Evolutionary conservation across 2,329 filamentous ascomycete species (phyloP), one percentile per base, ranked within the genome.

Genomic region (Thielaviopsis punctulata): DNA sequence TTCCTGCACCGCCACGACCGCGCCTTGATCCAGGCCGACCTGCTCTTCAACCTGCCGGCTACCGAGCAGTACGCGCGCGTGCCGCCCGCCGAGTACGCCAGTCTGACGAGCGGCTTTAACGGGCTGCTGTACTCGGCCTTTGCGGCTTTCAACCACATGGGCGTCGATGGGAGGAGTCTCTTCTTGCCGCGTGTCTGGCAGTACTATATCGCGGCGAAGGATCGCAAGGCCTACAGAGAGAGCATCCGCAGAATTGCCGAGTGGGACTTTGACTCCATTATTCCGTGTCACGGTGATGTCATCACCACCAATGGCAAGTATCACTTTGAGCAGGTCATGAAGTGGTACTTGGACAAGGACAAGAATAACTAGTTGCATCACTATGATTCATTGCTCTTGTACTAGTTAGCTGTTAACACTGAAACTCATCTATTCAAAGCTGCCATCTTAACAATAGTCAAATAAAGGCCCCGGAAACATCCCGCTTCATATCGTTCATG

Each of bases 201-300:
- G 49, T 96, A 90, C 89, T 89, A 95, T 65, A 41, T 52, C 22
- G 33, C 45, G 21, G 41, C 43, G 4, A 33, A 45, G 18, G 49
- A 51, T 30, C 41, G 41, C 4, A 18, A 45, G 4, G 80, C 77
- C 13, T 93, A 88, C 65, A 80, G 80, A 57, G 72, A 78, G 56
- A 88, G 82, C 59, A 68, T 87, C 41, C 68, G 66, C 58, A 73
- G 74, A 55, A 90, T 96, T 57, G 71, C 79, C 51, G 63, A 66
- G 52, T 98, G 90, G 90, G 82, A 90, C 54, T 95, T 95, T 63
- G 77, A 82, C 57, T 80, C 80, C 39, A 73, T 96, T 49, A 80
- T 98, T 55, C 88, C 90, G 0, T 96, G 90, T 64, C 92, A 98
- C 66, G 92, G 92, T 8, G 92, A 98, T 68, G 81, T 85, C 15